These are phyloP conservation scores for Xylaria polymorpha DNA, from an alignment of 2,329 filamentous ascomycete genomes.

Conservation along the genomic window DNA sequence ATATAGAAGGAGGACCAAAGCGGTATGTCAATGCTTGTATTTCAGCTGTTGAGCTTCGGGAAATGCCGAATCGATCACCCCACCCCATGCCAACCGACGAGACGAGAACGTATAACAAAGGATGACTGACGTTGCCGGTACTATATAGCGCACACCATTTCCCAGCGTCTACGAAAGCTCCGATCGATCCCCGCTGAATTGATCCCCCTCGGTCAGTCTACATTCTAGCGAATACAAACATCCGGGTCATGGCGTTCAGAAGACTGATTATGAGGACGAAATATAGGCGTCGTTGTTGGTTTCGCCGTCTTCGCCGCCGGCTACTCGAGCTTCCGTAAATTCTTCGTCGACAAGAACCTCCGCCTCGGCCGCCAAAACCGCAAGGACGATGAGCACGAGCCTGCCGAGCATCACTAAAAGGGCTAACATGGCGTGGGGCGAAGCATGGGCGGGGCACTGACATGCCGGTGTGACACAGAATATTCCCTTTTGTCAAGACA, in stretches of 20 bases:
- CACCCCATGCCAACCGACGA: not conserved
- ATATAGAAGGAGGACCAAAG: conserved; percentile 73
- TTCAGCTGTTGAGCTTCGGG: conserved; percentile 38
- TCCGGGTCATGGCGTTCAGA: not conserved
- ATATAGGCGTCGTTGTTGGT: conserved; percentile 82
- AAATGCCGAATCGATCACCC: conserved; percentile 28
- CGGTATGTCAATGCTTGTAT: conserved; percentile 63
- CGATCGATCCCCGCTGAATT: conserved; percentile 94
- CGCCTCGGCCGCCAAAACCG: conserved; percentile 81
- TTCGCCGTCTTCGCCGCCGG: conserved; percentile 83
- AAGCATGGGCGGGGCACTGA: conserved; percentile 35
- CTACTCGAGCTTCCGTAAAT: conserved; percentile 86
- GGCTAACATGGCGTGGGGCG: conserved; percentile 27
- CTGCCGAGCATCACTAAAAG: conserved; percentile 53
- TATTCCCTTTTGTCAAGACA: conserved; percentile 41
- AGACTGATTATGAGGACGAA: conserved; percentile 25
- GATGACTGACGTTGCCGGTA: conserved; percentile 38
- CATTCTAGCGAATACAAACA: conserved; percentile 1
- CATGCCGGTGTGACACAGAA: conserved; percentile 34
- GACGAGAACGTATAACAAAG: conserved; percentile 17
- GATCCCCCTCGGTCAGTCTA: conserved; percentile 85
- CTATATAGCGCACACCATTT: conserved; percentile 87
- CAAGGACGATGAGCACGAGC: conserved; percentile 40
- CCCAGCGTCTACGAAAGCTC: conserved; percentile 90
- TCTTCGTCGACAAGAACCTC: conserved; percentile 90